phyloP scores from a whole-genome alignment of 2,329 filamentous ascomycete genomes.

The Ophiostoma himal-ulmi region DNA sequence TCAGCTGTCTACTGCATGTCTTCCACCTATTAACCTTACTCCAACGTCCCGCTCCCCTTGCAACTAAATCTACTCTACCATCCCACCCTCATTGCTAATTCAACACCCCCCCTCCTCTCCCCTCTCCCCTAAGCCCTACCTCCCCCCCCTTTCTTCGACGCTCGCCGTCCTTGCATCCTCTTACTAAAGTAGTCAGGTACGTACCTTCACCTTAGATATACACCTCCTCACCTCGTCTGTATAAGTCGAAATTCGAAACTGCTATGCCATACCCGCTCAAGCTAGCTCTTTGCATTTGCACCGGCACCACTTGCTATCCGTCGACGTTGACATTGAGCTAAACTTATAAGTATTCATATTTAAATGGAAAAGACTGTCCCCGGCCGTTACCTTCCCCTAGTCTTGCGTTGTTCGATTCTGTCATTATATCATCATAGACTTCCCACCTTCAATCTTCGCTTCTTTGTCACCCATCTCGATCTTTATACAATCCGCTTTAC shows the following conservation, averaged over 20 bases:
- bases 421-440: conserved; percentile 21
- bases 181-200: neutral
- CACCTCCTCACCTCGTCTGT: neutral
- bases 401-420: neutral
- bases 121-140: neutral
- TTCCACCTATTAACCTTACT: neutral
- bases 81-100: neutral
- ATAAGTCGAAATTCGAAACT: neutral
- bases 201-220: neutral
- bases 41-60: conserved; percentile 1
- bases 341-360: neutral
- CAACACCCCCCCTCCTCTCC: neutral
- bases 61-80: neutral
- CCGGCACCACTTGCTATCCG: neutral
- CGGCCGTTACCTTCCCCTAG: neutral
- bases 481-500: neutral
- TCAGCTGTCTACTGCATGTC: conserved; percentile 22
- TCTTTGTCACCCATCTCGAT: neutral
- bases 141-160: neutral
- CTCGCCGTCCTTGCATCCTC: neutral
- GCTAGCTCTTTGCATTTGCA: neutral
- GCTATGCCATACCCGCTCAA: neutral
- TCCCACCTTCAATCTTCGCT: neutral
- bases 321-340: neutral
- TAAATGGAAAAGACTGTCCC: neutral